Conservation (phyloP, 306 rosid genomes). For the Crotalaria pallida region DNA sequence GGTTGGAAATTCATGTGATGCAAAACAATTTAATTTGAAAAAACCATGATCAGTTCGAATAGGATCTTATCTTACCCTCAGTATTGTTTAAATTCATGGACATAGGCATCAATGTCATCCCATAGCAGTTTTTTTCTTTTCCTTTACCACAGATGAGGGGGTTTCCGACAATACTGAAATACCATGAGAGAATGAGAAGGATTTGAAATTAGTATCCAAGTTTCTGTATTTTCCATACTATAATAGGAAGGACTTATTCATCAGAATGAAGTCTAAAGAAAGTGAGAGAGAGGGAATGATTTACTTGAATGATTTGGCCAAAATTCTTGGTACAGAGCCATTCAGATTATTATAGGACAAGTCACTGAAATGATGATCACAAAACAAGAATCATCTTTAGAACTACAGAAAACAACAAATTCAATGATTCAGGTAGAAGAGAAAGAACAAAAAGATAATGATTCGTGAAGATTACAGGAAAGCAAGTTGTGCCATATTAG, state of each 20-base stretch:
- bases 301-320: conserved; percentile 90
- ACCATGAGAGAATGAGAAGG: not conserved
- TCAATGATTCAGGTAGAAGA: not conserved
- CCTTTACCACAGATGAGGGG: conserved; percentile 63
- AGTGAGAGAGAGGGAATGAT: conserved; percentile 8
- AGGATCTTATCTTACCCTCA: too few relatives aligned
- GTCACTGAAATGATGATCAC: conserved; percentile 51
- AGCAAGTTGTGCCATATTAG: conserved; percentile 78
- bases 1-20: not conserved
- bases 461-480: conserved; percentile 61
- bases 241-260: not conserved
- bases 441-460: not conserved
- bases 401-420: not conserved
- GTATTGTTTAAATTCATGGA: conserved; percentile 63
- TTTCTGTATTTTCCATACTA: not conserved
- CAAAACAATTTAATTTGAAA: not conserved
- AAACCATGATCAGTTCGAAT: not conserved
- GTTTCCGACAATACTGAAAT: conserved; percentile 77
- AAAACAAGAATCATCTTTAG: conserved; percentile 6
- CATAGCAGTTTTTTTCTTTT: conserved; percentile 64
- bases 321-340: conserved; percentile 70
- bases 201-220: not conserved
- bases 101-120: conserved; percentile 72
- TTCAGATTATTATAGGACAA: conserved; percentile 82
- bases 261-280: conserved; percentile 6